Evolutionary conservation across 2,329 filamentous ascomycete genomes (phyloP), one percentile per base, ranked within the genome.

Genomic region (Leptographium procerum): DNA sequence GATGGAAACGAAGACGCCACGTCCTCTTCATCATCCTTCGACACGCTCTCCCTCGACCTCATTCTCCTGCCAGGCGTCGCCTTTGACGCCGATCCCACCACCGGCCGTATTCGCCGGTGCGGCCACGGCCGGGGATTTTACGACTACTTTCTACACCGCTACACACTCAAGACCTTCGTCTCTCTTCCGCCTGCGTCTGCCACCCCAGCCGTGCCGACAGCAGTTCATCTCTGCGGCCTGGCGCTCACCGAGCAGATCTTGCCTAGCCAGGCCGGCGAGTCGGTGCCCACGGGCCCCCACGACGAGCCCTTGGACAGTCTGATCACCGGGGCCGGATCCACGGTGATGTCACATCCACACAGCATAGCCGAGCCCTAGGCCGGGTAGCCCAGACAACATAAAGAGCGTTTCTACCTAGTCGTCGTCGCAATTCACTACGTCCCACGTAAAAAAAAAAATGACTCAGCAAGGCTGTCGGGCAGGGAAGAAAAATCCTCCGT

Each of bases 71-170:
- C 94, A 1, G 94, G 91, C 14, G 88, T 99, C 66, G 92, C 90
- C 3, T 99, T 99, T 71, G 91, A 96, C 70, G 65, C 77, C 55
- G 78, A 83, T 60, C 70, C 73, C 16, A 67, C 72, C 13, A 72
- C 72, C 28, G 77, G 77, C 3, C 75, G 74, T 14, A 80, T 94
- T 61, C 82, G 86, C 64, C 82, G 94, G 65, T 79, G 97, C 24
- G 94, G 94, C 47, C 94, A 99, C 71, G 94, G 94, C 59, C 95
- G 90, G 71, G 94, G 94, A 34, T 99, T 95, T 74, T 99, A 99
- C 77, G 94, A 99, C 75, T 88, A 85, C 71, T 99, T 96, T 71
- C 74, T 99, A 68, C 83, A 86, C 67, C 83, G 86, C 65, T 95
- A 91, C 66, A 70, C 74, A 56, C 69, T 79, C 31, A 5, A 16